phyloP scores from a whole-genome alignment of 2,329 filamentous ascomycete genomes.

The Calonectria honghensis region DNA sequence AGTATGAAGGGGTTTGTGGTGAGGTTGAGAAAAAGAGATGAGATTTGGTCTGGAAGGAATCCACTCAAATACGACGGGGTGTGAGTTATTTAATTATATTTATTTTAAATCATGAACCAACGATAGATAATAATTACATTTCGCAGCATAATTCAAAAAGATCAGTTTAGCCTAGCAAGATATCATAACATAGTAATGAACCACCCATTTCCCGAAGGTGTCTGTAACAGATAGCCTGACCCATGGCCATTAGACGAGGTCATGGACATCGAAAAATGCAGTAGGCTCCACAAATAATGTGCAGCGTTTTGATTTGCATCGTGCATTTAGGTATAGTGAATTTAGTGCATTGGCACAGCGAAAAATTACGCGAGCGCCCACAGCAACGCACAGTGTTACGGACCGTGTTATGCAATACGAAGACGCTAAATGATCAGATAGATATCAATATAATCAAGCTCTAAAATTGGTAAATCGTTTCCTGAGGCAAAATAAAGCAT shows the following conservation, averaged over 20 bases:
- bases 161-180: neutral
- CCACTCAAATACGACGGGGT: neutral
- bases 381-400: too few species aligned
- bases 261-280: neutral
- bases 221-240: neutral
- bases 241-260: too few species aligned
- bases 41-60: neutral
- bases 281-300: too few species aligned
- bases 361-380: too few species aligned
- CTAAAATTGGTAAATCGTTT: too few species aligned
- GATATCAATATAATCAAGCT: too few species aligned
- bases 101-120: conserved; percentile 1
- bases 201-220: neutral
- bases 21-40: neutral
- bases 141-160: neutral
- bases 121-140: neutral
- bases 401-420: too few species aligned
- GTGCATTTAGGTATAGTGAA: too few species aligned
- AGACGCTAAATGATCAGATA: too few species aligned
- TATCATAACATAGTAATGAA: neutral
- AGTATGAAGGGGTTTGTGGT: neutral
- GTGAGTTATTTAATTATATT: neutral
- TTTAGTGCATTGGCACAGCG: too few species aligned
- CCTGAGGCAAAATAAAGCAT: too few species aligned
- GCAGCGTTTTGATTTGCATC: too few species aligned